Conservation (phyloP, 1,139 yeast species). For the Torulaspora pretoriensis region DNA sequence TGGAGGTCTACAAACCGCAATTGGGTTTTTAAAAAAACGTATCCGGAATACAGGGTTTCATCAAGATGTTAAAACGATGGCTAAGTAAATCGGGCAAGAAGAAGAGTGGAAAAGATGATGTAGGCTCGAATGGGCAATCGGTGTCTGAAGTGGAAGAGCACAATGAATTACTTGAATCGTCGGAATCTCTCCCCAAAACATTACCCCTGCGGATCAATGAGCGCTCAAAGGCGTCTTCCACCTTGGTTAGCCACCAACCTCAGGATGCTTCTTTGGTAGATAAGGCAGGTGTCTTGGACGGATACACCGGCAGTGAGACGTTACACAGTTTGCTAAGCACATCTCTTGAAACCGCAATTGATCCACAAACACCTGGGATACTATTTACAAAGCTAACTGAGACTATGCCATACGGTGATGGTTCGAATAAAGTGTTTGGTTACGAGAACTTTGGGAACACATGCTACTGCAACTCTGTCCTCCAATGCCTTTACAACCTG, state of each 20-base stretch:
- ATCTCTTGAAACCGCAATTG: conserved; percentile 12
- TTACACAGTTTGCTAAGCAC: conserved; percentile 12
- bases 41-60: background rate
- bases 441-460: conserved; percentile 95
- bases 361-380: conserved; percentile 9
- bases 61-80: conserved; percentile 19
- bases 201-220: conserved; percentile 7
- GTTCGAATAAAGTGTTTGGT: conserved; percentile 74
- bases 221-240: conserved; percentile 4
- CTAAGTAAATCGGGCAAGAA: conserved; percentile 15
- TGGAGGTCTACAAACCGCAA: no score
- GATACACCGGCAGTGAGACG: conserved; percentile 10
- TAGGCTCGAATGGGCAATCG: background rate
- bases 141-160: background rate
- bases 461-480: conserved; percentile 88
- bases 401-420: conserved; percentile 51
- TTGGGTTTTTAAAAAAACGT: background rate
- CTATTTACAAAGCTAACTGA: conserved; percentile 14
- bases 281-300: conserved; percentile 2
- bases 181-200: conserved; percentile 11
- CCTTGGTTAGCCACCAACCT: conserved; percentile 5
- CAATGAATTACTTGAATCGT: background rate
- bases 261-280: conserved; percentile 5
- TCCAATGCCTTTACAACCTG: conserved; percentile 81
- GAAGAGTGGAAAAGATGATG: conserved; percentile 4